Percentiles rank a stretch among this genome's conserved stretches.
Evolutionary conservation across 1,284 basidiomycete genomes (phyloP).

Genomic region (Ganoderma multipileum): DNA sequence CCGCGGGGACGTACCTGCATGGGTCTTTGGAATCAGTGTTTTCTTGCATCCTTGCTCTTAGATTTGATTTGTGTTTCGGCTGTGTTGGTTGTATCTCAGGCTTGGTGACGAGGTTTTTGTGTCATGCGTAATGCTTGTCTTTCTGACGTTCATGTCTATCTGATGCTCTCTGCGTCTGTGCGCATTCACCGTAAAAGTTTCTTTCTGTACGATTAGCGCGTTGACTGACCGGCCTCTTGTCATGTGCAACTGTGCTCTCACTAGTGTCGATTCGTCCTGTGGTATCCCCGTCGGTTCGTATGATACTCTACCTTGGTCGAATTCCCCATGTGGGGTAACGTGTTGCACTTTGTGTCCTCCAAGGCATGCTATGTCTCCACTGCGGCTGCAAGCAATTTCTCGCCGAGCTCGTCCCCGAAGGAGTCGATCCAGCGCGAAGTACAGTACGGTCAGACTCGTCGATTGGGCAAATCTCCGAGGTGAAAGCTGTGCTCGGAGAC

Average conservation of each 20-base stretch:
- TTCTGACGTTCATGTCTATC: not conserved
- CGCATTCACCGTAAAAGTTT: not conserved
- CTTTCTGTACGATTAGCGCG: not conserved
- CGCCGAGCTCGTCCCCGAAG: no score
- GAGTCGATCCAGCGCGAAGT: no score
- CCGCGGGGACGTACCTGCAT: conserved; percentile 1
- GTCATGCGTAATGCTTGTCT: not conserved
- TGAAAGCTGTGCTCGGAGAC: no score
- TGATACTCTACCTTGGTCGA: not conserved
- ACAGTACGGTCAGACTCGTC: no score
- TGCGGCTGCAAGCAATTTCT: no score
- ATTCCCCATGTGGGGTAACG: no score
- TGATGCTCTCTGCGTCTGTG: not conserved
- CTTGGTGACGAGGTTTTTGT: not conserved
- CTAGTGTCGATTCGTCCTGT: not conserved
- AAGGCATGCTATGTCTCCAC: no score
- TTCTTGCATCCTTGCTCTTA: not conserved
- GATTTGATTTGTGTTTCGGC: not conserved
- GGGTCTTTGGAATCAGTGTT: conserved; percentile 1
- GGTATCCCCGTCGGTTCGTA: not conserved
- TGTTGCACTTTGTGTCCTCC: no score
- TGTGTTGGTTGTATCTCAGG: not conserved
- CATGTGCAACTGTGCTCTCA: not conserved
- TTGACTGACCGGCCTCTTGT: not conserved
- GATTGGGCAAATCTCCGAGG: no score